Conservation (phyloP, 352 stramenopile genomes). For the Phytophthora pinifolia region DNA sequence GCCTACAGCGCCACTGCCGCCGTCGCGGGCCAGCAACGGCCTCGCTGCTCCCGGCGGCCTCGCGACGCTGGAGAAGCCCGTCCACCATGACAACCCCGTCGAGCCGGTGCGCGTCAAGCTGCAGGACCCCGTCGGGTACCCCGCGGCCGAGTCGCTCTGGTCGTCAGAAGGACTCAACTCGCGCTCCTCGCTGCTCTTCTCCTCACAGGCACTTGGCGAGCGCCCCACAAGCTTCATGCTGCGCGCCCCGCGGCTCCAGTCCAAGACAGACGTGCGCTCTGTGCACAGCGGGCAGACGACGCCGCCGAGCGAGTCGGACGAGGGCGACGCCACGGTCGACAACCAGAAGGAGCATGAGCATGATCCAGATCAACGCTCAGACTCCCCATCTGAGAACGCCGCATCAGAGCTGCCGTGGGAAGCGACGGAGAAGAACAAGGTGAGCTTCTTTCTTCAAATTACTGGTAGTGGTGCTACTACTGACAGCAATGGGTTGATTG, state of each 20-base stretch:
- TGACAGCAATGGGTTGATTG: conserved; percentile 6
- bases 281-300: conserved; percentile 30
- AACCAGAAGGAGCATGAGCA: conserved; percentile 41
- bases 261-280: conserved; percentile 23
- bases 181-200: conserved; percentile 50
- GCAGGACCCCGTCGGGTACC: conserved; percentile 43
- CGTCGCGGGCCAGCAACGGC: conserved; percentile 2
- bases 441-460: conserved; percentile 13
- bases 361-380: conserved; percentile 1
- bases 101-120: conserved; percentile 60
- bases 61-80: conserved; percentile 35
- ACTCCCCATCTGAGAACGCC: conserved; percentile 19
- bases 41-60: conserved; percentile 1
- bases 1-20: conserved; percentile 10
- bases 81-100: conserved; percentile 44
- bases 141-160: conserved; percentile 49
- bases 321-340: conserved; percentile 29
- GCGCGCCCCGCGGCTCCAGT: conserved; percentile 25
- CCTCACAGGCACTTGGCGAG: conserved; percentile 28
- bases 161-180: conserved; percentile 56
- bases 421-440: conserved; percentile 25
- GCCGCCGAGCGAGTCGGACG: conserved; percentile 26
- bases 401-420: conserved; percentile 18
- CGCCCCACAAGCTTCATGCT: conserved; percentile 27
- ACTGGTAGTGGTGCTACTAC: conserved; percentile 3